Percentiles rank a stretch among this genome's conserved stretches.
These are phyloP conservation scores for Leishmania amazonensis DNA, from an alignment of 208 protist species.

Conservation along the genomic window DNA sequence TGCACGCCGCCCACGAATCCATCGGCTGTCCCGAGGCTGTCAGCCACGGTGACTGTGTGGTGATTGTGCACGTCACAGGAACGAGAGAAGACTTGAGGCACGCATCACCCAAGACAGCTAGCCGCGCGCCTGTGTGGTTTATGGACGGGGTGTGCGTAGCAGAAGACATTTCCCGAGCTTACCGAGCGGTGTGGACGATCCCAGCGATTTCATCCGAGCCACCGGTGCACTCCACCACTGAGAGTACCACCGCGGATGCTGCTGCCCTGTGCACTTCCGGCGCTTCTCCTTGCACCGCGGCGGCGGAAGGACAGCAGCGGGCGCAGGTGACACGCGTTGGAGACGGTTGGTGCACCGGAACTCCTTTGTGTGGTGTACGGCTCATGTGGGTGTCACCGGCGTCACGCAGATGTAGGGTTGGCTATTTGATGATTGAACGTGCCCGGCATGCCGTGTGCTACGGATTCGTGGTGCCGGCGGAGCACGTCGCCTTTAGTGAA, in stretches of 20 bases:
- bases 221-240: background rate
- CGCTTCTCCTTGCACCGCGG: background rate
- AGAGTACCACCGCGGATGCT: background rate
- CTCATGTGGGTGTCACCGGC: conserved; percentile 56
- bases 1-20: background rate
- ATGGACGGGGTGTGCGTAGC: conserved; percentile 21
- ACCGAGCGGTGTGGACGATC: conserved; percentile 6
- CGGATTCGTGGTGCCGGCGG: conserved; percentile 40
- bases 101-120: background rate
- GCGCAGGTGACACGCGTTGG: conserved; percentile 26
- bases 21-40: background rate
- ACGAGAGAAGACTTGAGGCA: background rate
- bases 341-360: conserved; percentile 39
- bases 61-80: background rate
- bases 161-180: conserved; percentile 2
- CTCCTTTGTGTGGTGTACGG: conserved; percentile 57
- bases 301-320: too few relatives aligned
- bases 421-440: conserved; percentile 38
- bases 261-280: background rate
- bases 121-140: background rate
- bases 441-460: conserved; percentile 51
- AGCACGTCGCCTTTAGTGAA: conserved; percentile 68
- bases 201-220: background rate
- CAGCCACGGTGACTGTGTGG: conserved; percentile 4
- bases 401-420: conserved; percentile 34